Percentiles rank a stretch among this genome's conserved stretches.
These are phyloP conservation scores for Waltiozyma solani DNA, from an alignment of 1,139 yeast genomes.

Conservation along the genomic window DNA sequence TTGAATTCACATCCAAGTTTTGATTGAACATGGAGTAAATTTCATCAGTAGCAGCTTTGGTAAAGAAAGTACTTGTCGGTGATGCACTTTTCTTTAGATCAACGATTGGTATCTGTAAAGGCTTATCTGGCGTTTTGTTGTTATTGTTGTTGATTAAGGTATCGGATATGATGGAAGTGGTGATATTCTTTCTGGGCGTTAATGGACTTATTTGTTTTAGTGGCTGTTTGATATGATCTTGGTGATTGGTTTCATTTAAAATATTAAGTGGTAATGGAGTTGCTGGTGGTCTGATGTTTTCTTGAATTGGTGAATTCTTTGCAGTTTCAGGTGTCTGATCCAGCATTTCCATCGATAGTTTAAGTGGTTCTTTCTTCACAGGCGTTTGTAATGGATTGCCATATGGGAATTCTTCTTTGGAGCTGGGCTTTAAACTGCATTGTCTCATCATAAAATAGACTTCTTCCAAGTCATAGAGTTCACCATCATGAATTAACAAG, in stretches of 20 bases:
- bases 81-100: constrained; percentile 30
- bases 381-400: not conserved
- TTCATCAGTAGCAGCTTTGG: constrained; percentile 70
- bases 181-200: too few relatives aligned
- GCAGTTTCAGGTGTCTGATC: constrained; percentile 1
- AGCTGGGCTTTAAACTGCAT: constrained; percentile 2
- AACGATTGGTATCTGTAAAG: constrained; percentile 12
- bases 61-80: constrained; percentile 73
- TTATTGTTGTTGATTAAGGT: too few relatives aligned
- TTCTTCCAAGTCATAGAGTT: constrained; percentile 54
- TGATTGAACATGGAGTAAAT: constrained; percentile 70
- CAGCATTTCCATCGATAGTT: not conserved
- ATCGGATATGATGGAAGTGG: too few relatives aligned
- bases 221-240: not conserved
- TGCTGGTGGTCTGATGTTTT: not conserved
- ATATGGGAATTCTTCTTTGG: not conserved
- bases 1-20: constrained; percentile 1
- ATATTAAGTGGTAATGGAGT: not conserved
- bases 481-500: constrained; percentile 32
- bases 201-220: not conserved
- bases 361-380: not conserved
- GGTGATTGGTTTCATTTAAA: not conserved
- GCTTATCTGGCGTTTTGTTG: constrained; percentile 9
- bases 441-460: constrained; percentile 40
- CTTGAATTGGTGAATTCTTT: not conserved